Conservation (phyloP, 345 rosid species). For the Ailanthus altissimus region DNA sequence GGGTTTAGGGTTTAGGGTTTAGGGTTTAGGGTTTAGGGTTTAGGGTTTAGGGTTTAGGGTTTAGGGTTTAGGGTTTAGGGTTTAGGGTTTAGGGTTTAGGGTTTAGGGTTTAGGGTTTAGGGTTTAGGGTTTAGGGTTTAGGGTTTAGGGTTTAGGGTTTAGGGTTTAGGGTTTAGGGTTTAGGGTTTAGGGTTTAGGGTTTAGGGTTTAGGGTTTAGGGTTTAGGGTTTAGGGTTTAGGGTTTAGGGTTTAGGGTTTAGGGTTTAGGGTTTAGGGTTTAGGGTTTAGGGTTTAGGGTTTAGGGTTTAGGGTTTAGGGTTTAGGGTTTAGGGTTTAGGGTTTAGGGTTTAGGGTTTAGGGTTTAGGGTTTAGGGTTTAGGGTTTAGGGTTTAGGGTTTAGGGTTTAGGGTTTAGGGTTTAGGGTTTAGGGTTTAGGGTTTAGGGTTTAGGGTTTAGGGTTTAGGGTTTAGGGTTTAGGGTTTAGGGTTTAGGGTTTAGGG, state of each 20-base stretch:
- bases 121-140: slow-evolving; percentile 22
- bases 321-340: slow-evolving; percentile 28
- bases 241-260: slow-evolving; percentile 24
- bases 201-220: slow-evolving; percentile 25
- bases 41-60: slow-evolving; percentile 25
- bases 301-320: slow-evolving; percentile 31
- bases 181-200: slow-evolving; percentile 27
- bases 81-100: slow-evolving; percentile 23
- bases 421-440: slow-evolving; percentile 32
- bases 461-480: slow-evolving; percentile 31
- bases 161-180: slow-evolving; percentile 22
- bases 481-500: slow-evolving; percentile 19
- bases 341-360: slow-evolving; percentile 30
- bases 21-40: slow-evolving; percentile 26
- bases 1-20: slow-evolving; percentile 32
- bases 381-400: slow-evolving; percentile 31
- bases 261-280: slow-evolving; percentile 23
- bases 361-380: slow-evolving; percentile 33
- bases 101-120: slow-evolving; percentile 27
- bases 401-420: slow-evolving; percentile 31
- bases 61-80: slow-evolving; percentile 22
- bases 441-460: slow-evolving; percentile 29
- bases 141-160: slow-evolving; percentile 10
- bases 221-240: slow-evolving; percentile 24
- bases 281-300: slow-evolving; percentile 23